These are phyloP conservation scores for Daldinia sp. DNA, from an alignment of 2,329 filamentous ascomycete species.

Conservation along the genomic window DNA sequence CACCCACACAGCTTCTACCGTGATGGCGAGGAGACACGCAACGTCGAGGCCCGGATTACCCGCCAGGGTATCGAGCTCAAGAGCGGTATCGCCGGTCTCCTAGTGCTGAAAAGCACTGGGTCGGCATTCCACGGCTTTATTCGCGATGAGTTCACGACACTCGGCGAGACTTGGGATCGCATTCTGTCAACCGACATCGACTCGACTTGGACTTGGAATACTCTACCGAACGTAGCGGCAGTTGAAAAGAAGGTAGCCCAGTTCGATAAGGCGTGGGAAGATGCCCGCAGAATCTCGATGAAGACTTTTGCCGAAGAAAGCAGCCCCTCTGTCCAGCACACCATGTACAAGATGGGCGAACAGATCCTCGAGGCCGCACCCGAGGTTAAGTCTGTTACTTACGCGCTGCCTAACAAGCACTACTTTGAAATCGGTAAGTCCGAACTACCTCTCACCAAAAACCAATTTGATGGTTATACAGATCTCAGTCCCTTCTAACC, in stretches of 20 bases:
- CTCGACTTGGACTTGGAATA: conserved; percentile 85
- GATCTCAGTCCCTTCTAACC: conserved; percentile 12
- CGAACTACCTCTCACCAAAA: neutral
- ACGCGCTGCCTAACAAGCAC: conserved; percentile 95
- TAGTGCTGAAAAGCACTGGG: conserved; percentile 95
- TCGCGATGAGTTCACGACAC: conserved; percentile 90
- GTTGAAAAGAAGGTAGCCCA: conserved; percentile 72
- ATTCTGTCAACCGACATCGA: conserved; percentile 96
- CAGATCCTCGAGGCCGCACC: conserved; percentile 83
- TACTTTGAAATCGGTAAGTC: conserved; percentile 93
- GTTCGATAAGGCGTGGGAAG: conserved; percentile 84
- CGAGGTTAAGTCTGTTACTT: conserved; percentile 78
- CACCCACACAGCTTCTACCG: conserved; percentile 96
- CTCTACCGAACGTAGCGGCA: conserved; percentile 73
- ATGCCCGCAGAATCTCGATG: conserved; percentile 86
- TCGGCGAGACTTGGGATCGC: conserved; percentile 92
- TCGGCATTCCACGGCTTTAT: conserved; percentile 97
- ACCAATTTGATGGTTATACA: neutral
- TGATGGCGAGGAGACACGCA: conserved; percentile 88
- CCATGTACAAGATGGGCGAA: conserved; percentile 99
- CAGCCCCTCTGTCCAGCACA: conserved; percentile 93
- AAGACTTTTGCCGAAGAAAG: conserved; percentile 90
- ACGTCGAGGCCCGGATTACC: conserved; percentile 78
- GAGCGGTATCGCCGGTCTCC: conserved; percentile 82
- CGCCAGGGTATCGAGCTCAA: conserved; percentile 79